A percentile compares a stretch with the other conserved stretches of the same genome.
phyloP scores from a whole-genome alignment of 78 protist genomes.

The Dictyostelium intermedium region DNA sequence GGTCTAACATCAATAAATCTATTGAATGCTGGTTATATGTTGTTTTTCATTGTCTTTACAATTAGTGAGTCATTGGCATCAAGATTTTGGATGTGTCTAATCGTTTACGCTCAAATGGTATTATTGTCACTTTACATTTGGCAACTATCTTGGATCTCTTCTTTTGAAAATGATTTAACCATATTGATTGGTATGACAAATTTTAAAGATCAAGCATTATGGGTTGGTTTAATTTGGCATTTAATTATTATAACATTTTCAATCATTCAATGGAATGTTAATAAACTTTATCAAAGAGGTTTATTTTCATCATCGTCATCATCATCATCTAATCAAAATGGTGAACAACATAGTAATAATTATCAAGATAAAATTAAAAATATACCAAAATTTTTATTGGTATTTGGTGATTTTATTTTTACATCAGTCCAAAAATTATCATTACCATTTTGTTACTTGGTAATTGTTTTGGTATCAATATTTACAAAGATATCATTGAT shows the following conservation, averaged over 20 bases:
- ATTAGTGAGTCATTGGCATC: slow-evolving; percentile 35
- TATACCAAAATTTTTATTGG: background rate
- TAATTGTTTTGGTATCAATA: slow-evolving; percentile 21
- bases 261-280: slow-evolving; percentile 59
- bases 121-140: background rate
- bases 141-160: slow-evolving; percentile 13
- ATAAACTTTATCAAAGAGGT: slow-evolving; percentile 25
- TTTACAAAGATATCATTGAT: slow-evolving; percentile 33
- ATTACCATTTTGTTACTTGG: slow-evolving; percentile 49
- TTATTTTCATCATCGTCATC: background rate
- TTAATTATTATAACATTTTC: slow-evolving; percentile 47
- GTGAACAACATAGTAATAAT: background rate
- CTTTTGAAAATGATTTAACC: background rate
- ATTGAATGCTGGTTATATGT: slow-evolving; percentile 70
- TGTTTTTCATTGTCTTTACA: slow-evolving; percentile 49
- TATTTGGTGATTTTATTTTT: background rate
- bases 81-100: slow-evolving; percentile 33
- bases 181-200: slow-evolving; percentile 20
- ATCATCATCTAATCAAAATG: background rate
- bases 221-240: slow-evolving; percentile 62
- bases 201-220: slow-evolving; percentile 1
- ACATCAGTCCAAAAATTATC: slow-evolving; percentile 12
- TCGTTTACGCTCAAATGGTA: slow-evolving; percentile 54
- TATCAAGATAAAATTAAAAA: background rate
- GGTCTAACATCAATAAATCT: slow-evolving; percentile 24